These are phyloP conservation scores for Claviceps sp. DNA, from an alignment of 2,329 filamentous ascomycete genomes.

Conservation along the genomic window DNA sequence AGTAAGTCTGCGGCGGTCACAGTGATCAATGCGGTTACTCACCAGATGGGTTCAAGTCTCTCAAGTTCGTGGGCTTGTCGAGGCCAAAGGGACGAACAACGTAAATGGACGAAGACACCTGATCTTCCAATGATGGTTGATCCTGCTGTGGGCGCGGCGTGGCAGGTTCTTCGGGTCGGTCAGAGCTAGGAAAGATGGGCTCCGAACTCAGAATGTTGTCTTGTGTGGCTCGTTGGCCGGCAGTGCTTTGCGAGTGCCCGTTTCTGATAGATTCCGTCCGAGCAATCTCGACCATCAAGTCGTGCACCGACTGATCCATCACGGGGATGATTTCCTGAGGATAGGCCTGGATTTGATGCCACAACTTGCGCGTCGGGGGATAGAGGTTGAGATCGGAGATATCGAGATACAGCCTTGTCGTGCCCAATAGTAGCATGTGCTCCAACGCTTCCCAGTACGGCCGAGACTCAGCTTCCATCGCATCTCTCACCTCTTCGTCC, in stretches of 20 bases:
- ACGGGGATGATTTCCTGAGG: slow-evolving; percentile 92
- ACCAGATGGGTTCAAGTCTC: slow-evolving; percentile 83
- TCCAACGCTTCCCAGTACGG: slow-evolving; percentile 78
- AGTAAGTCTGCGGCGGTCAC: too few species aligned
- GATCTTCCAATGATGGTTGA: slow-evolving; percentile 54
- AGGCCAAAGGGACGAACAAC: slow-evolving; percentile 82
- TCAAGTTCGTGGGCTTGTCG: slow-evolving; percentile 76
- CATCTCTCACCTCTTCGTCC: slow-evolving; percentile 56
- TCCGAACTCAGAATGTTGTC: slow-evolving; percentile 52
- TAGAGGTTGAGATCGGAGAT: slow-evolving; percentile 83
- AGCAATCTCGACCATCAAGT: slow-evolving; percentile 83
- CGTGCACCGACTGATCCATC: slow-evolving; percentile 90
- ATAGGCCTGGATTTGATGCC: slow-evolving; percentile 89
- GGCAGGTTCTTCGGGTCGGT: slow-evolving; percentile 40
- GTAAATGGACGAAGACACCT: slow-evolving; percentile 68
- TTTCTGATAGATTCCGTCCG: slow-evolving; percentile 63
- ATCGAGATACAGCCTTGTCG: slow-evolving; percentile 76
- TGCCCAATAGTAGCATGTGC: slow-evolving; percentile 79
- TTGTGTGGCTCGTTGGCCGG: slow-evolving; percentile 30
- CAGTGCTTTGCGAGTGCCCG: slow-evolving; percentile 46
- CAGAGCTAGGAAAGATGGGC: slow-evolving; percentile 67
- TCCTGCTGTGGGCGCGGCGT: slow-evolving; percentile 28
- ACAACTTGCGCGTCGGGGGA: slow-evolving; percentile 82
- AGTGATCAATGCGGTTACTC: slow-evolving; percentile 6
- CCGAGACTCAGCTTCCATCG: slow-evolving; percentile 62